Base-by-base conservation (phyloP, 2,329 filamentous ascomycete genomes). In the Phyllosticta paracitricarpa region DNA sequence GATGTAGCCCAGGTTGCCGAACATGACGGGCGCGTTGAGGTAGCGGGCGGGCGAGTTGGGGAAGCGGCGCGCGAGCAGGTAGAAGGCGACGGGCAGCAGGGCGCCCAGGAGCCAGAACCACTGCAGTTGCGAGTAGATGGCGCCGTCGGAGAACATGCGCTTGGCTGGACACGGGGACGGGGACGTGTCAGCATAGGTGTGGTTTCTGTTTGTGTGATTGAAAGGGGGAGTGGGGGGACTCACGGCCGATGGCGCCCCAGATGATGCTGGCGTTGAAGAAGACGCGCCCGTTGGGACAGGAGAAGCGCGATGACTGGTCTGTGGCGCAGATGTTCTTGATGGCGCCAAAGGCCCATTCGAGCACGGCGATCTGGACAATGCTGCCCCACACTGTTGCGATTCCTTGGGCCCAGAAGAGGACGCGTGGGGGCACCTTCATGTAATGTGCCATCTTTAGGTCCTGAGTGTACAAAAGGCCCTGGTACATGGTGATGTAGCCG, bases 211-310 rank as follows among this genome's bases (percentile, higher is more conserved):
- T 80, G 78, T 0, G 84, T 30, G 28, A 30, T 30, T 8, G 28
- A 30, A 8, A 8, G 5, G 28, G 8, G 19, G 3, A 8, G 51
- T 22, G 51, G 51, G 19, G 3, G n/a, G 5, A 26, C 51, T 54
- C 14, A 54, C 51, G 84, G 22, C 84, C 84, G 61, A 88, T 81
- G 51, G 86, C 79, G 14, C 85, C 85, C 85, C 85, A 88, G 64
- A 87, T 87, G 30, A 88, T 82, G 0, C 82, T 85, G 0, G 85
- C 84, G 8, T 83, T 81, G 68, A 86, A 88, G 69, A 87, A 87
- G 48, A 86, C 83, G 10, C 80, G 78, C 1, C 83, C 84, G 3
- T 84, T 84, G 0, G 84, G 84, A 63, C 85, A 88, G 2, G 82
- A 84, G 66, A 87, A 88, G 65, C 81, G 79, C 35, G 28, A 17